Conservation (phyloP, 805 yeast species). For the Jamesozyma spencerorum region DNA sequence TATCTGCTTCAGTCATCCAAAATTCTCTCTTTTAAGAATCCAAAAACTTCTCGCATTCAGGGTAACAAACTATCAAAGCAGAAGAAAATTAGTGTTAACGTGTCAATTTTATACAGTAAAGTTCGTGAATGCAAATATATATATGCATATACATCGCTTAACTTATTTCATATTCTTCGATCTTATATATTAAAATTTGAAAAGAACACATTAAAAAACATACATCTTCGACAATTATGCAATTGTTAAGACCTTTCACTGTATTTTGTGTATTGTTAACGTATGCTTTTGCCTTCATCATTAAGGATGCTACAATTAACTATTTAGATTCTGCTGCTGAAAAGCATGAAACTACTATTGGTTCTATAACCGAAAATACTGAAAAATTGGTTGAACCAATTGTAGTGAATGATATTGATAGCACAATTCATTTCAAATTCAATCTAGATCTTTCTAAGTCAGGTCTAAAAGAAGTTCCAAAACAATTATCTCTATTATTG, state of each 20-base stretch:
- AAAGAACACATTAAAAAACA: background rate
- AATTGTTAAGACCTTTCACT: conserved; percentile 1
- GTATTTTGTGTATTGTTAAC: conserved; percentile 3
- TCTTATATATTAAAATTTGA: background rate
- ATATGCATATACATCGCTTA: background rate
- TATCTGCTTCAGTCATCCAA: background rate
- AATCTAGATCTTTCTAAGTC: conserved; percentile 8
- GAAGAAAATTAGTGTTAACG: conserved; percentile 4
- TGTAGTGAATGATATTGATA: conserved; percentile 9
- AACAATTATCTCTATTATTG: conserved; percentile 19
- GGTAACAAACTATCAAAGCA: background rate
- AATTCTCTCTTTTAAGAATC: background rate
- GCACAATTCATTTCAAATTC: conserved; percentile 15
- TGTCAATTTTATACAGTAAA: conserved; percentile 2
- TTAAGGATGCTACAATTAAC: conserved; percentile 4
- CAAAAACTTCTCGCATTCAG: background rate
- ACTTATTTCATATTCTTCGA: background rate
- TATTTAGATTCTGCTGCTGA: conserved; percentile 1
- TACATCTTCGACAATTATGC: background rate
- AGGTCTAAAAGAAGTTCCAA: conserved; percentile 8
- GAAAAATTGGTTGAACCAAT: conserved; percentile 8
- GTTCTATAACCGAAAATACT: conserved; percentile 7
- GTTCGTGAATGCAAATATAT: background rate
- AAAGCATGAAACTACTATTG: conserved; percentile 1
- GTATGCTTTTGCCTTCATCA: conserved; percentile 4